phyloP scores from a whole-genome alignment of 2,329 filamentous ascomycete species.

The Sphaerostilbella broomeana region DNA sequence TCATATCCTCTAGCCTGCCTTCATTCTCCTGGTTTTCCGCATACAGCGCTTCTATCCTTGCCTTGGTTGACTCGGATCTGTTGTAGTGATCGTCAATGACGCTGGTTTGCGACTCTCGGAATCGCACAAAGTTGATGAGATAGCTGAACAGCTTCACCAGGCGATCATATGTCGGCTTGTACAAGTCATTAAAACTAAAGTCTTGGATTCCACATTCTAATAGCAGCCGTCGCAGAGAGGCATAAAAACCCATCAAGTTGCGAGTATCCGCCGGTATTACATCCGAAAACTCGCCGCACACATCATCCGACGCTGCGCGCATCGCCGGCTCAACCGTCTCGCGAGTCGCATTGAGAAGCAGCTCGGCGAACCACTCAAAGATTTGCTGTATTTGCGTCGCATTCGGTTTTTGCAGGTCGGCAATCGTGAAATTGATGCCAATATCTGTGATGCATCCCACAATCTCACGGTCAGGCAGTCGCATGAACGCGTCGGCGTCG shows the following conservation, averaged over 20 bases:
- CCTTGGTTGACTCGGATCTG: slow-evolving; percentile 78
- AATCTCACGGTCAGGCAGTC: slow-evolving; percentile 67
- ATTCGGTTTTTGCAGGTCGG: slow-evolving; percentile 89
- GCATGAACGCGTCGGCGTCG: slow-evolving; percentile 53
- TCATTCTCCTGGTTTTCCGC: slow-evolving; percentile 84
- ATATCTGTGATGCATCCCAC: slow-evolving; percentile 97
- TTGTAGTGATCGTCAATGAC: slow-evolving; percentile 94
- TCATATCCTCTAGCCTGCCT: slow-evolving; percentile 71
- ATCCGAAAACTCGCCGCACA: slow-evolving; percentile 78
- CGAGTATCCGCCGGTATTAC: slow-evolving; percentile 81
- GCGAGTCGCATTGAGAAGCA: slow-evolving; percentile 87
- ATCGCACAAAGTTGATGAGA: slow-evolving; percentile 97
- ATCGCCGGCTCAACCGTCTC: slow-evolving; percentile 93
- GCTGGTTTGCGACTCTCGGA: slow-evolving; percentile 83
- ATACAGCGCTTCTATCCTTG: slow-evolving; percentile 79
- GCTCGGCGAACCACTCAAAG: slow-evolving; percentile 94
- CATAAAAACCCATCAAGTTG: slow-evolving; percentile 94
- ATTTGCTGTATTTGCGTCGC: slow-evolving; percentile 93
- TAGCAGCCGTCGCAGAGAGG: slow-evolving; percentile 71
- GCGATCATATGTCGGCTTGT: slow-evolving; percentile 82
- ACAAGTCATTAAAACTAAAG: slow-evolving; percentile 88
- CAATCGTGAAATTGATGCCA: slow-evolving; percentile 77
- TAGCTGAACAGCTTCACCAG: slow-evolving; percentile 95
- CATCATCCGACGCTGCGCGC: slow-evolving; percentile 81
- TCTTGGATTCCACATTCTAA: slow-evolving; percentile 86